Evolutionary conservation across 1,139 yeast genomes (phyloP), one percentile per base, ranked within the genome.

Genomic region (Suhomyces maxii): DNA sequence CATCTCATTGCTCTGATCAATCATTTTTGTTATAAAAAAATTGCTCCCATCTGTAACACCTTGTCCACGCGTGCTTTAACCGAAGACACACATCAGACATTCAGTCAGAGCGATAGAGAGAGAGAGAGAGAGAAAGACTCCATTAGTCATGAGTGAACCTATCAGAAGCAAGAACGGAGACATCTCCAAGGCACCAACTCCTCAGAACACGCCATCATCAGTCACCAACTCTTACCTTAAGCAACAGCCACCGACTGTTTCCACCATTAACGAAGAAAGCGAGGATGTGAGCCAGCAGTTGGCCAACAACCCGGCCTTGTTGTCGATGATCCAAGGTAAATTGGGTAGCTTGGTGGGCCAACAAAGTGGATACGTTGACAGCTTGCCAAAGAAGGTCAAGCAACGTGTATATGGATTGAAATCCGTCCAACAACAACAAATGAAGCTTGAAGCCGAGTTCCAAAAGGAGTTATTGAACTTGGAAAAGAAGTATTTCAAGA

Each of bases 121-220:
- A 18, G n/a, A n/a, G n/a, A 18, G 23, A 18, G 2, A 18, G 23
- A 18, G 23, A 18, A 18, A 18, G 18, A 18, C 33, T 23, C 28
- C 36, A 35, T 26, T 31, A 3, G 23, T 23, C 47, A 84, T 84
- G 89, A 74, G 85, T 49, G 89, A 80, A 68, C 89, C 88, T 42
- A 84, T 83, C 64, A 82, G 82, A 70, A 77, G 71, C 68, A 79
- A 83, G 62, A 70, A 82, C 56, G 85, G 86, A 62, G 89, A 88
- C 64, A 83, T 90, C 57, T 86, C 95, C 56, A 84, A 86, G 63
- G 99, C 99, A 6, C 99, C 99, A 42, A 93, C 99, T 2, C 99
- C 99, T 10, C 99, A 95, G 65, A 93, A 93, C 76, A 93, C 99
- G 1, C 99, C 99, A 25, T 88, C 98, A 5, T 85, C 96, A 30